Evolutionary conservation across 768 basidiomycete genomes (phyloP).

Genomic region (Pleurotus giganteus): DNA sequence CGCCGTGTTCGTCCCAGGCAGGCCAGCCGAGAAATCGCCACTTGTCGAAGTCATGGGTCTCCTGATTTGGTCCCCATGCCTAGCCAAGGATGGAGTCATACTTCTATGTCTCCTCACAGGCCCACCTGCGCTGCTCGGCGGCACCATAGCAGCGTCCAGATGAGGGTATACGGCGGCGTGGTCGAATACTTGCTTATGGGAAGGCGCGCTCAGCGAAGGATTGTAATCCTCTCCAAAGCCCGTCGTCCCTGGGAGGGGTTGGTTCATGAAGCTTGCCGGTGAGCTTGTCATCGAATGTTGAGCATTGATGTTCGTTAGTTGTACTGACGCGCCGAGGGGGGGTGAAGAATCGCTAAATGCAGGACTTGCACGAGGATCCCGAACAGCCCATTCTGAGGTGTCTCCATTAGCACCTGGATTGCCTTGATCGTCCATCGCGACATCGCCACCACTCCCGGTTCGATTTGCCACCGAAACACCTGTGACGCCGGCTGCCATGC

Average conservation of each 20-base stretch:
- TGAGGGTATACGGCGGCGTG: constrained; percentile 49
- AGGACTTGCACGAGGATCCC: constrained; percentile 32
- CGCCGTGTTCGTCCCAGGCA: not conserved
- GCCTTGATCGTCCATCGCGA: constrained; percentile 16
- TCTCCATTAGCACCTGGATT: constrained; percentile 24
- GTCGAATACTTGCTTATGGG: constrained; percentile 68
- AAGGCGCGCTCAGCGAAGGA: constrained; percentile 62
- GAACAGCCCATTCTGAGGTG: constrained; percentile 36
- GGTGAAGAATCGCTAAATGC: constrained; percentile 43
- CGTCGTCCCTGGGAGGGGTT: not conserved
- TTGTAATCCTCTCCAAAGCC: constrained; percentile 33
- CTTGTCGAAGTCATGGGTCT: constrained; percentile 46
- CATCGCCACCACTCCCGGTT: constrained; percentile 5
- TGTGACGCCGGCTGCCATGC: constrained; percentile 14
- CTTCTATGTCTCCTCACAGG: constrained; percentile 71
- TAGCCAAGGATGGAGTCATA: constrained; percentile 67
- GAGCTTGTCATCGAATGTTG: constrained; percentile 23
- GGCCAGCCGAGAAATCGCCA: constrained; percentile 30
- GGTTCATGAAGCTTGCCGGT: constrained; percentile 24
- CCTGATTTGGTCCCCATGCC: constrained; percentile 50
- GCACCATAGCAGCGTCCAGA: constrained; percentile 28
- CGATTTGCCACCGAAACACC: constrained; percentile 13
- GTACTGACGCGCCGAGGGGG: constrained; percentile 24
- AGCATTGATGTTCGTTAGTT: constrained; percentile 23
- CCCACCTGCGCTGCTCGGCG: constrained; percentile 36